Conservation (phyloP, 768 basidiomycete species). For the Neoboletus brunneissimus region DNA sequence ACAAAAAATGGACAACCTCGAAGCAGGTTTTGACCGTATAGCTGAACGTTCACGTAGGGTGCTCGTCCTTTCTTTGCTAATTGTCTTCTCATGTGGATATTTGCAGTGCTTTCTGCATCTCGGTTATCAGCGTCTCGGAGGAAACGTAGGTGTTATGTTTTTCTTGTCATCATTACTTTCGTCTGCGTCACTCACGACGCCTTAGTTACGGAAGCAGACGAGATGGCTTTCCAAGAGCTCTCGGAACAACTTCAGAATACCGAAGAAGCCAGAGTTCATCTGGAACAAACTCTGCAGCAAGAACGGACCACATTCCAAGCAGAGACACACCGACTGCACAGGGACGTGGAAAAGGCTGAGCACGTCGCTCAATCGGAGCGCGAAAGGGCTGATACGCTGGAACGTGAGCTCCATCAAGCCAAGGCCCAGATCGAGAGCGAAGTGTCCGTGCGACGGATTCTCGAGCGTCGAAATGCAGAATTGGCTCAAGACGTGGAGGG, state of each 20-base stretch:
- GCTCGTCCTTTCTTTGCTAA: background rate
- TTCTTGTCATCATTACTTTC: background rate
- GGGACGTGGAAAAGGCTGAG: constrained; percentile 41
- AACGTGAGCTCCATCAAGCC: constrained; percentile 62
- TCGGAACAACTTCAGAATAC: constrained; percentile 61
- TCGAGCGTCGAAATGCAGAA: constrained; percentile 64
- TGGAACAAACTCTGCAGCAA: constrained; percentile 57
- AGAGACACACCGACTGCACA: constrained; percentile 55
- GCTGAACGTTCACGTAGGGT: constrained; percentile 77
- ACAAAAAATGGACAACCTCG: constrained; percentile 74
- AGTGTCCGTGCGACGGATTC: constrained; percentile 51
- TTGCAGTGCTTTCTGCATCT: constrained; percentile 72
- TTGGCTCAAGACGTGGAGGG: constrained; percentile 53
- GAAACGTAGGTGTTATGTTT: constrained; percentile 53
- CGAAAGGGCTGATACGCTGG: constrained; percentile 53
- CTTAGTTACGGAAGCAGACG: constrained; percentile 70
- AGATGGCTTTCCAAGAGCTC: constrained; percentile 70
- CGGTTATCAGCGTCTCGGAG: constrained; percentile 64
- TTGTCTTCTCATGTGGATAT: constrained; percentile 2
- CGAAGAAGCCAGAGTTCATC: constrained; percentile 53
- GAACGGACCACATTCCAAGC: constrained; percentile 53
- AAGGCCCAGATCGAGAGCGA: constrained; percentile 66
- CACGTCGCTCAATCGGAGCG: constrained; percentile 41
- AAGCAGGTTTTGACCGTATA: constrained; percentile 80
- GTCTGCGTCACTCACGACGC: constrained; percentile 6